Evolutionary conservation across 768 basidiomycete genomes (phyloP).

Genomic region (Tulasnella sp.): DNA sequence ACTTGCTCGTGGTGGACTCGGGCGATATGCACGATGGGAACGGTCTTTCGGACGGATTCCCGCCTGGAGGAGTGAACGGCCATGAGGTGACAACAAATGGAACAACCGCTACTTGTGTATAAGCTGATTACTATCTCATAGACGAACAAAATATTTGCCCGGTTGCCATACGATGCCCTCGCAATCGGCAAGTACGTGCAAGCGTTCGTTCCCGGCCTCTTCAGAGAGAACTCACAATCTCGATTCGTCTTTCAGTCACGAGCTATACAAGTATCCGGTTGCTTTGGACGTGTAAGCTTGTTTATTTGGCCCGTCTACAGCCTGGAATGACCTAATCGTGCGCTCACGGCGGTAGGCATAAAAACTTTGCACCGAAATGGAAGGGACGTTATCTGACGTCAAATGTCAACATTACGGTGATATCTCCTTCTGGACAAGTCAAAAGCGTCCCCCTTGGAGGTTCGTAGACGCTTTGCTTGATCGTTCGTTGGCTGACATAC

Average conservation of each 20-base stretch:
- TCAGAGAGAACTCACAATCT: not conserved
- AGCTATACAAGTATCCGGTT: slow-evolving; percentile 62
- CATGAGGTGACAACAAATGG: slow-evolving; percentile 41
- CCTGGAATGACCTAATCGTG: slow-evolving; percentile 1
- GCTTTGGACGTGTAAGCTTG: slow-evolving; percentile 49
- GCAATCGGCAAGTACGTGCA: slow-evolving; percentile 67
- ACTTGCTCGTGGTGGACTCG: slow-evolving; percentile 64
- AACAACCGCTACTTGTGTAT: not conserved
- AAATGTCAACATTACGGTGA: slow-evolving; percentile 74
- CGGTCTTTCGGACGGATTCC: slow-evolving; percentile 66
- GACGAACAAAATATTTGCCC: slow-evolving; percentile 63
- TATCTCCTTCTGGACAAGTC: slow-evolving; percentile 29
- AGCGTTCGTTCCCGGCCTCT: not conserved
- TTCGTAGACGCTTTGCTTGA: slow-evolving; percentile 10
- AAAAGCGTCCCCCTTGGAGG: slow-evolving; percentile 37
- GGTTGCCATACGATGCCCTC: slow-evolving; percentile 71
- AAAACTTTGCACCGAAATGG: slow-evolving; percentile 54
- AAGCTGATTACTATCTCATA: slow-evolving; percentile 22
- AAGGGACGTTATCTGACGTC: slow-evolving; percentile 69
- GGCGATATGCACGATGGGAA: slow-evolving; percentile 76
- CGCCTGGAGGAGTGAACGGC: slow-evolving; percentile 55
- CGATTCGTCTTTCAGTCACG: slow-evolving; percentile 38
- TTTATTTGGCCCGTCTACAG: slow-evolving; percentile 12
- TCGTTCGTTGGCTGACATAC: not conserved
- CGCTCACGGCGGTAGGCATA: slow-evolving; percentile 35